phyloP scores from a whole-genome alignment of 2,329 filamentous ascomycete species.

The Lasiodiplodia citricola region DNA sequence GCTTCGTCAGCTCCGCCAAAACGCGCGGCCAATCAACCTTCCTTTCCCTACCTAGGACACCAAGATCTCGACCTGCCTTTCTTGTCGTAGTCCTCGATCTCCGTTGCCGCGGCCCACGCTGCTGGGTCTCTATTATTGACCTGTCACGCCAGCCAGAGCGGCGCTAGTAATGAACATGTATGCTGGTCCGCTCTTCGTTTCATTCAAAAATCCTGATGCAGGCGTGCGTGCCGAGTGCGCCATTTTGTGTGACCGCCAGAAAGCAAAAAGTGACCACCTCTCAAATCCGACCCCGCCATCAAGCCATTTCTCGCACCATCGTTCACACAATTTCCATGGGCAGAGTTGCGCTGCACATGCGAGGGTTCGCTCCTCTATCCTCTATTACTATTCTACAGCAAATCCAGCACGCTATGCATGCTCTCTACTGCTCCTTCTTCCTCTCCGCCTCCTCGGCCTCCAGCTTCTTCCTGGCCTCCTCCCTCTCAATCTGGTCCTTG shows the following conservation, averaged over 20 bases:
- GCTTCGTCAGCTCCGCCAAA: neutral
- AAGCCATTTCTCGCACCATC: neutral
- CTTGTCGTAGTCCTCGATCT: conserved; percentile 3
- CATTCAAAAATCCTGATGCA: no score
- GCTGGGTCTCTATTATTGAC: neutral
- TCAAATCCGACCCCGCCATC: neutral
- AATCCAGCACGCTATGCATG: neutral
- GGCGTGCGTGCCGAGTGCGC: neutral
- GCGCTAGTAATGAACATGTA: no score
- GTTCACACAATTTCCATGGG: neutral
- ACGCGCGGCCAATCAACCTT: neutral
- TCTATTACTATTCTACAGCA: conserved; percentile 19
- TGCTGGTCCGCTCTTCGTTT: no score
- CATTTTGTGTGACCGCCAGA: neutral
- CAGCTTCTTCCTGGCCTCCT: conserved; percentile 70
- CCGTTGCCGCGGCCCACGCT: neutral
- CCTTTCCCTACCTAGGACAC: neutral
- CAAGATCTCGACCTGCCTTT: conserved; percentile 22
- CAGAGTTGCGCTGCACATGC: neutral
- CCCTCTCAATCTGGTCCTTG: conserved; percentile 82
- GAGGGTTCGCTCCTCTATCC: conserved; percentile 7
- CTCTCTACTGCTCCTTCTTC: conserved; percentile 36
- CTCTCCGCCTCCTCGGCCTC: conserved; percentile 52
- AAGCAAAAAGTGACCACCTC: conserved; percentile 1
- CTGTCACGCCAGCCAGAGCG: neutral